Base-by-base conservation (phyloP, 257 asterid genomes). In the Solanum ossicruentum region DNA sequence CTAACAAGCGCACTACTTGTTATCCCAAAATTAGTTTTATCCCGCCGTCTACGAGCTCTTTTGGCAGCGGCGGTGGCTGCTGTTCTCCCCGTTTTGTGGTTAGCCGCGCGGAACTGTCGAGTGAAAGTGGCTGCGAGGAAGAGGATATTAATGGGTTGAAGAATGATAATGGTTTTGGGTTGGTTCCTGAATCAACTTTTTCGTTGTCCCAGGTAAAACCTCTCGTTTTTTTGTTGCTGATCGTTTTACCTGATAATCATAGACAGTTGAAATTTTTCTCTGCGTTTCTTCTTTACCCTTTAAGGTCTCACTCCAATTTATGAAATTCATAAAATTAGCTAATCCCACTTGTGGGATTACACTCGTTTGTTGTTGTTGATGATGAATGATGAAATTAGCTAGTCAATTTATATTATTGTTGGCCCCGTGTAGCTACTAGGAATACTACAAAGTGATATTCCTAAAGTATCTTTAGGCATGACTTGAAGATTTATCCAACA, bases 121-220 rank as follows among this genome's bases (percentile, higher is more conserved):
- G 69, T 67, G 85, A 57, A 67, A 58, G 63, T 55, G 85, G 65
- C 20, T 26, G 32, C n/a, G 60, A 32, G 73, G 91, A 85, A 56
- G 90, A 90, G 43, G 93, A 87, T 7, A 84, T 80, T 21, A 21
- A 20, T n/a, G 86, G 49, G 2, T 55, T 86, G 86, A 86, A 71
- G 23, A 81, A 45, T 85, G 90, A 85, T 26, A 88, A 87, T 58
- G 95, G 84, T 39, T 32, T 83, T 77, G 85, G 89, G 39, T 86
- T 91, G 39, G 87, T 79, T 80, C 86, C 93, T 54, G 94, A 85
- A 52, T 91, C 87, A 21, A 57, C 87, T 41, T 39, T 86, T 39
- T 75, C 89, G 39, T 26, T 54, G 21, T 72, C 93, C 63, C 91
- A 86, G 94, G 98, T 94, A 89, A 75, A 41, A 21, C 10, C 47